phyloP scores from a whole-genome alignment of 192 early-diverging fungal genomes.

The Funneliformis geosporum region DNA sequence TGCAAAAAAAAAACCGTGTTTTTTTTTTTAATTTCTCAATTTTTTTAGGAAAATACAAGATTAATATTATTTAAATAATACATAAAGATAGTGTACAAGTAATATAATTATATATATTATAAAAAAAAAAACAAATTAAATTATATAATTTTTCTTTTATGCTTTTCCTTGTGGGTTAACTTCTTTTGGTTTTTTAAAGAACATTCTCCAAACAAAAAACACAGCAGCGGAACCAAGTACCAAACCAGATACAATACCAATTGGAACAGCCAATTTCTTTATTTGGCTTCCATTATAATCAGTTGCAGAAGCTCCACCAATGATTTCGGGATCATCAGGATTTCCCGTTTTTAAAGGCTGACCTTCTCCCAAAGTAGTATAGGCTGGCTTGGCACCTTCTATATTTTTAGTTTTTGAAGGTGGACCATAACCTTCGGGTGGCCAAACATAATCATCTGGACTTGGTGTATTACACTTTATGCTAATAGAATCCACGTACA shows the following conservation, averaged over 20 bases:
- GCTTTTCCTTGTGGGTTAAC: no score
- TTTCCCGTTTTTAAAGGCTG: background rate
- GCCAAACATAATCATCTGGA: conserved; percentile 36
- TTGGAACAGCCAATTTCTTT: background rate
- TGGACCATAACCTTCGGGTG: conserved; percentile 40
- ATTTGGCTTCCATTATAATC: background rate
- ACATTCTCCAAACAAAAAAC: background rate
- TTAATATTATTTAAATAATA: no score
- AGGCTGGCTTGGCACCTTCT: conserved; percentile 10
- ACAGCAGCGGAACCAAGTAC: background rate
- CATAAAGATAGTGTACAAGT: no score
- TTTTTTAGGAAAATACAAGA: no score
- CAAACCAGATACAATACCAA: background rate
- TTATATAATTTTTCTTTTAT: no score
- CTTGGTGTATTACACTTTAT: conserved; percentile 34
- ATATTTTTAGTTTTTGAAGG: conserved; percentile 10
- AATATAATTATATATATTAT: no score
- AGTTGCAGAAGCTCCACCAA: background rate
- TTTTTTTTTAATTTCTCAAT: no score
- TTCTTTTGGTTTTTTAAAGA: background rate
- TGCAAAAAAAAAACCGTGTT: no score
- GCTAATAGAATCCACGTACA: conserved; percentile 44
- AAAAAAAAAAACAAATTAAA: no score
- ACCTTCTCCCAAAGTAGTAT: conserved; percentile 30
- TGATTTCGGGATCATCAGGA: background rate